Evolutionary conservation across 2,329 filamentous ascomycete genomes (phyloP).

Genomic region (Amauroascus verrucosus): DNA sequence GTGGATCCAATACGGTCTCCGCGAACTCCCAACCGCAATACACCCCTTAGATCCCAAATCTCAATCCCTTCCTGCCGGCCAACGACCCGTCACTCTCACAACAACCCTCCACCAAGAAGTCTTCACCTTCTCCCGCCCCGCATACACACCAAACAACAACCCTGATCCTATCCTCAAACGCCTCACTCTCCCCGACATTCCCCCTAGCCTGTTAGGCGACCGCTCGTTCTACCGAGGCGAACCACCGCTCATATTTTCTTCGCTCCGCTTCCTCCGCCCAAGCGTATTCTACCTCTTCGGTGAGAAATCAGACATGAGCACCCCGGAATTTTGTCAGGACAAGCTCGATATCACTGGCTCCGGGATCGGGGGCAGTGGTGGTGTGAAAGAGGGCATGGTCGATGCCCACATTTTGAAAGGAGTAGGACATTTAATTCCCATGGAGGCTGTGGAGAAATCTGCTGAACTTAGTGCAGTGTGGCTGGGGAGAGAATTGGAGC

Average conservation of each 20-base stretch:
- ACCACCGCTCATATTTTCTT: conserved; percentile 29
- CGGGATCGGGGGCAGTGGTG: conserved; percentile 34
- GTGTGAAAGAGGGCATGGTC: conserved; percentile 60
- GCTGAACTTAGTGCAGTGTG: conserved; percentile 52
- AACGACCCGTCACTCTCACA: conserved; percentile 52
- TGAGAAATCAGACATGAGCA: conserved; percentile 34
- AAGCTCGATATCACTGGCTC: conserved; percentile 35
- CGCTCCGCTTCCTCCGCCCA: conserved; percentile 36
- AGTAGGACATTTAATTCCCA: conserved; percentile 69
- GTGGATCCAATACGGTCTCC: conserved; percentile 64
- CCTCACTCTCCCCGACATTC: conserved; percentile 38
- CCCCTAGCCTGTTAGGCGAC: conserved; percentile 19
- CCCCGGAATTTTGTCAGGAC: conserved; percentile 30
- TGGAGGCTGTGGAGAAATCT: conserved; percentile 62
- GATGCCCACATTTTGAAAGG: conserved; percentile 53
- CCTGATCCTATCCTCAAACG: conserved; percentile 30
- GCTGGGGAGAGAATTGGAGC: conserved; percentile 46
- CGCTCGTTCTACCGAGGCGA: conserved; percentile 40
- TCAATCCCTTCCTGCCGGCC: conserved; percentile 52
- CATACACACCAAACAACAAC: conserved; percentile 50
- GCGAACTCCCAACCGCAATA: conserved; percentile 56
- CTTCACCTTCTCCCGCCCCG: conserved; percentile 40
- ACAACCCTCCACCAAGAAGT: conserved; percentile 87
- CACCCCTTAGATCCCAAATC: conserved; percentile 23
- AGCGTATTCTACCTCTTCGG: conserved; percentile 39